These are phyloP conservation scores for Lactarius quietus DNA, from an alignment of 768 basidiomycete genomes.

Conservation along the genomic window DNA sequence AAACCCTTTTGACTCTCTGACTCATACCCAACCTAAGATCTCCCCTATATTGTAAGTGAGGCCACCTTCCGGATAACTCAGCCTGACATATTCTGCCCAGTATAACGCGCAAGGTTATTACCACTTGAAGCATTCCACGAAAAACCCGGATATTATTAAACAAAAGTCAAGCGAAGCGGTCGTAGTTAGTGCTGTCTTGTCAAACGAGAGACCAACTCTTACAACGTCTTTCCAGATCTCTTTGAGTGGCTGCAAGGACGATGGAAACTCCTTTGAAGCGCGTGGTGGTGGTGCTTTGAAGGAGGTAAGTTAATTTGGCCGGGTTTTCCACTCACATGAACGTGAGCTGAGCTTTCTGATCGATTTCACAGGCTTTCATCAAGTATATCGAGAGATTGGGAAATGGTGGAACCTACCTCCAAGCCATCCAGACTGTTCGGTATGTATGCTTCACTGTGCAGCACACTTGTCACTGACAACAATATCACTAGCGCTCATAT, in stretches of 20 bases:
- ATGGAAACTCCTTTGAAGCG: neutral
- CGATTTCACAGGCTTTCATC: constrained; percentile 6
- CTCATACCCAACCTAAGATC: constrained; percentile 4
- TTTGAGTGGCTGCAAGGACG: neutral
- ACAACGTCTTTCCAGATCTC: neutral
- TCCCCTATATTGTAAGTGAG: neutral
- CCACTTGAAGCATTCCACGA: too few species aligned
- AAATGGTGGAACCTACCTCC: neutral
- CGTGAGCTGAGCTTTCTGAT: neutral
- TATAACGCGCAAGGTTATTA: neutral
- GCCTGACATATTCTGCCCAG: neutral
- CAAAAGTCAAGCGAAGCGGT: neutral
- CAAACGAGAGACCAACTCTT: neutral
- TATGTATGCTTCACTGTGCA: neutral
- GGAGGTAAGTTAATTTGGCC: neutral
- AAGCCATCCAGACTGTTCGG: neutral
- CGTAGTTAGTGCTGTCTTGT: neutral
- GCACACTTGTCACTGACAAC: neutral
- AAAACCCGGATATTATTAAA: neutral
- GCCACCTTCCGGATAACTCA: neutral
- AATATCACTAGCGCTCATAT: neutral
- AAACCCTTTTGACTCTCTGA: neutral
- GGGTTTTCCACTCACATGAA: too few species aligned
- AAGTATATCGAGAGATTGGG: neutral
- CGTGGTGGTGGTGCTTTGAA: neutral